Conservation (phyloP, 352 stramenopile genomes). For the Bremia lactucae region DNA sequence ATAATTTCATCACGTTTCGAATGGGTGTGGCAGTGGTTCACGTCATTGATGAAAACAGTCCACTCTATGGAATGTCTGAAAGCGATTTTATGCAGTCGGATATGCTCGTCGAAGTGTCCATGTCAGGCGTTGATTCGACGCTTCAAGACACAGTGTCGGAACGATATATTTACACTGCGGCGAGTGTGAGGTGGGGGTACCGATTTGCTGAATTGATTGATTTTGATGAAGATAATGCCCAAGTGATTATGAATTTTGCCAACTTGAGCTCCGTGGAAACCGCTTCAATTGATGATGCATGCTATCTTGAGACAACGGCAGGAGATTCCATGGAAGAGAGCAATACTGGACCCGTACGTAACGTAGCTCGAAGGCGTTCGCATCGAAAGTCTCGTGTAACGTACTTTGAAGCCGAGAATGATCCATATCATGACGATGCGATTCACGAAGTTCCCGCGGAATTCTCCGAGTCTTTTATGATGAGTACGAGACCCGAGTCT, state of each 20-base stretch:
- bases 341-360: constrained; percentile 7
- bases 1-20: constrained; percentile 82
- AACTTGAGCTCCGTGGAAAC: constrained; percentile 56
- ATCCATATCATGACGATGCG: constrained; percentile 16
- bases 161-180: constrained; percentile 61
- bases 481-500: constrained; percentile 18
- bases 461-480: constrained; percentile 15
- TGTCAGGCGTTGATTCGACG: constrained; percentile 77
- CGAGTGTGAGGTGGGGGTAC: constrained; percentile 56
- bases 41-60: constrained; percentile 60
- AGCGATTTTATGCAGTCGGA: constrained; percentile 45
- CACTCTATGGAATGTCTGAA: constrained; percentile 51
- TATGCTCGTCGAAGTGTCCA: constrained; percentile 67
- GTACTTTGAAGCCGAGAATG: constrained; percentile 9
- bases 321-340: constrained; percentile 3
- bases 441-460: constrained; percentile 21
- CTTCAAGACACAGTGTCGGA: constrained; percentile 74
- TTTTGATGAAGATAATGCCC: constrained; percentile 50
- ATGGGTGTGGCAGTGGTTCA: constrained; percentile 76
- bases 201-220: constrained; percentile 64
- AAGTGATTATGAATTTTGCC: constrained; percentile 74
- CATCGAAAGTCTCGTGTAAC: constrained; percentile 14
- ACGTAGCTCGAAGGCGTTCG: constrained; percentile 7
- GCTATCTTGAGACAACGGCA: constrained; percentile 27
- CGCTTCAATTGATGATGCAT: constrained; percentile 36